Evolutionary conservation across 306 rosid genomes (phyloP).

Genomic region (Dicorynia guianensis): DNA sequence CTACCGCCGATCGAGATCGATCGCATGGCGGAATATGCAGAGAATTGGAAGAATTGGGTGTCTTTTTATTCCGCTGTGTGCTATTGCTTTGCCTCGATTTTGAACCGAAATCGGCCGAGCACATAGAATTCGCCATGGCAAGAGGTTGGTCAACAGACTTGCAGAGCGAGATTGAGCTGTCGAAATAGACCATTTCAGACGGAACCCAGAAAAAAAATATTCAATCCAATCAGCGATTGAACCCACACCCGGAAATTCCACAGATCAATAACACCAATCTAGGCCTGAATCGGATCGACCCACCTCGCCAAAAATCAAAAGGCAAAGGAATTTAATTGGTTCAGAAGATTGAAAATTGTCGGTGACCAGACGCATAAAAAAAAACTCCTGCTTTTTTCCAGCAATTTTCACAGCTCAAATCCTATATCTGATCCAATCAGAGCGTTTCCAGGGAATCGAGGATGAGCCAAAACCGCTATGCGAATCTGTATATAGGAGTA

Average conservation of each 20-base stretch:
- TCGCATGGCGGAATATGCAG: slow-evolving; percentile 67
- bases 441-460: slow-evolving; percentile 2
- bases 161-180: slow-evolving; percentile 93
- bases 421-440: slow-evolving; percentile 39
- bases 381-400: not conserved
- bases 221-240: slow-evolving; percentile 33
- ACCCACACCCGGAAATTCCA: slow-evolving; percentile 41
- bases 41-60: slow-evolving; percentile 52
- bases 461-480: not conserved
- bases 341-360: slow-evolving; percentile 47
- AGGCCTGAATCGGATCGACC: slow-evolving; percentile 56
- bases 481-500: not conserved
- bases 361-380: slow-evolving; percentile 50
- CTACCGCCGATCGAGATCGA: slow-evolving; percentile 77
- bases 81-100: slow-evolving; percentile 58
- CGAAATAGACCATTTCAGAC: slow-evolving; percentile 93
- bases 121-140: slow-evolving; percentile 64
- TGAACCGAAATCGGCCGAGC: slow-evolving; percentile 53
- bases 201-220: slow-evolving; percentile 36
- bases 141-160: slow-evolving; percentile 79
- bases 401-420: not conserved
- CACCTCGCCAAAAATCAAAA: slow-evolving; percentile 34
- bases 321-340: slow-evolving; percentile 33
- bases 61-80: slow-evolving; percentile 52
- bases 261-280: slow-evolving; percentile 52